Evolutionary conservation across 331 rosid species (phyloP), one percentile per base, ranked within the genome.

Genomic region (Prunus yedoensis): DNA sequence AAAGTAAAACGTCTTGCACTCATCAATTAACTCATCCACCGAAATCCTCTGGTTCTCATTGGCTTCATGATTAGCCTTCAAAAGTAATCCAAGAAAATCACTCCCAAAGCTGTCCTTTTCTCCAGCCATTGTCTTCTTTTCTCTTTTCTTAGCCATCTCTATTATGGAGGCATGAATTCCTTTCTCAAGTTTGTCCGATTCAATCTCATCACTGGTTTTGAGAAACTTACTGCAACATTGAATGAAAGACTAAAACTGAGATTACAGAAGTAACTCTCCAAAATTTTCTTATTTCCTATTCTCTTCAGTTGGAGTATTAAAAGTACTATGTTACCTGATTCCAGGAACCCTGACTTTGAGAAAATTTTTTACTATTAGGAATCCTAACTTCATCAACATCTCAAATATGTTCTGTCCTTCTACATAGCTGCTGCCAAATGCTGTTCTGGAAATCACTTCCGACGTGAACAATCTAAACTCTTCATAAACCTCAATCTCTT

Each of bases 21-120:
- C 60, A 3, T 61, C 77, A 27, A 61, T 54, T 63, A 74, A 3
- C 27, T 74, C 60, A 61, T 74, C 77, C 61, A 74, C 77, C 2
- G 77, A 45, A 47, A 74, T 74, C 43, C 69, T n/a, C 49, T 15
- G 70, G 59, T 13, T 63, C 3, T 47, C 47, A 47, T 61, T n/a
- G 49, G 60, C 14, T 61, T 76, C 77, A 30, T 80, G 75, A 60
- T 74, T 72, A 50, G 79, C 85, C 79, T 51, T 74, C 18, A 81
- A 23, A 71, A 71, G 75, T 56, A 38, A 71, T 38, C 75, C 75
- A 53, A 71, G 14, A 35, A 41, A 73, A 61, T 74, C 77, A 47
- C 60, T 61, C 49, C 77, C 77, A 61, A 27, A 74, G 30, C 21
- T 4, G 7, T 11, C 60, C 2, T 46, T 70, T 18, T 20, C 70